Conservation (phyloP, 352 stramenopile species). For the Blastocystis sp. region DNA sequence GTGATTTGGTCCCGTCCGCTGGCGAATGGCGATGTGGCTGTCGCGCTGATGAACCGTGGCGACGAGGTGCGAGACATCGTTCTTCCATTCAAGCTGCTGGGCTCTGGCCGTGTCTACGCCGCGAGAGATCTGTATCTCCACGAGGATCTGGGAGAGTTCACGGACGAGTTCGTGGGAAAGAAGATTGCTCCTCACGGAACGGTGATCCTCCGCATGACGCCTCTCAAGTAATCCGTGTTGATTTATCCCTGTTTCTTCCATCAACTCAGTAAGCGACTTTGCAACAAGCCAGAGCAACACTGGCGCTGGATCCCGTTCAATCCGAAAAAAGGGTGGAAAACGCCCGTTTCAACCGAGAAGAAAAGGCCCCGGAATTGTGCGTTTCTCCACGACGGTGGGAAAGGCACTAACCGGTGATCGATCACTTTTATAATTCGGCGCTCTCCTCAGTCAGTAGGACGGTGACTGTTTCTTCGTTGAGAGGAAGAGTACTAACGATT, state of each 20-base stretch:
- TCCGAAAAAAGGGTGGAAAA: too few relatives aligned
- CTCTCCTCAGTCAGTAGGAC: neutral
- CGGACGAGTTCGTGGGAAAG: neutral
- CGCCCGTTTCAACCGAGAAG: too few relatives aligned
- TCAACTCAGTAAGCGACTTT: too few relatives aligned
- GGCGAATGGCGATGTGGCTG: conserved; percentile 22
- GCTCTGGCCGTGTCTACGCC: neutral
- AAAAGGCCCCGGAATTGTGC: too few relatives aligned
- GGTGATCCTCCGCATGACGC: neutral
- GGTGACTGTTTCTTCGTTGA: neutral
- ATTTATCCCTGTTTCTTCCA: too few relatives aligned
- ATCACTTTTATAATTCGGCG: too few relatives aligned
- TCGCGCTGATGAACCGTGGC: conserved; percentile 18
- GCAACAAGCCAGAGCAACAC: too few relatives aligned
- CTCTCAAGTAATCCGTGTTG: too few relatives aligned
- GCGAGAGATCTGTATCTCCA: neutral
- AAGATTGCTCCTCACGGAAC: neutral
- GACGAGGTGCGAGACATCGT: neutral
- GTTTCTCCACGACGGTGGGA: neutral
- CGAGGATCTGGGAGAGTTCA: neutral
- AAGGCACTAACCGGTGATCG: neutral
- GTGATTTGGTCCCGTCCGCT: conserved; percentile 12
- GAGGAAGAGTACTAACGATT: neutral
- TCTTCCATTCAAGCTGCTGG: neutral
- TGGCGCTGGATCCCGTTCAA: too few relatives aligned